Evolutionary conservation across 139 green algal genomes (phyloP), one percentile per base, ranked within the genome.

Genomic region (Volvox africanus): DNA sequence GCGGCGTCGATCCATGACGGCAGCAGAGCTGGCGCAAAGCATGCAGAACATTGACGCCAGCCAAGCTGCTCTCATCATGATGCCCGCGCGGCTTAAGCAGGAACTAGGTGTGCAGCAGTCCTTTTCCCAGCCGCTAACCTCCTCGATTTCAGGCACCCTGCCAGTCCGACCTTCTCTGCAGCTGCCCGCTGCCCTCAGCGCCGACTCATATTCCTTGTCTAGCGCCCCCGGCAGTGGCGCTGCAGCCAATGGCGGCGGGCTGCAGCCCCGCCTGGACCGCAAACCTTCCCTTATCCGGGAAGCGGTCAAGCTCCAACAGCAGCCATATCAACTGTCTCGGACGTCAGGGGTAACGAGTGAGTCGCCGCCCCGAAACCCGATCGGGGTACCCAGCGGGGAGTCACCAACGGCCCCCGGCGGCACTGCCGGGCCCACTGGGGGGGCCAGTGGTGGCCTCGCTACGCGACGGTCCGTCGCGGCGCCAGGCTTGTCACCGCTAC

Each of bases 21-120:
- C 76, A 9, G 16, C 67, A 2, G 84, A 89, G 68, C 55, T 89
- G 84, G 84, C 37, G 13, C 18, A 16, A 5, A 37, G 12, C 22
- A 13, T 79, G 65, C 33, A 79, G 5, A 80, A 79, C 82, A 62
- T 88, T 62, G 62, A 79, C 61, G 82, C 78, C 32, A 67, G 33
- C 21, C 82, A 88, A 26, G 82, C 82, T 11, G 82, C 82, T 26
- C 33, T 88, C 22, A 88, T 88, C 35, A 88, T 88, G 82, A 89
- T 89, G 84, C 84, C 84, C 2, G 33, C 26, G 36, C 84, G 84
- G 16, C 24, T 80, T 28, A 21, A 35, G 0, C 68, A 80, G 67
- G 84, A 89, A 44, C 84, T 81, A n/a, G 75, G 75, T 24, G 33
- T 55, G 3, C 75, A 79, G 9, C 30, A 55, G 76, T 61, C 76